Conservation (phyloP, 1,139 yeast genomes). For the Scheffersomyces stambukii region DNA sequence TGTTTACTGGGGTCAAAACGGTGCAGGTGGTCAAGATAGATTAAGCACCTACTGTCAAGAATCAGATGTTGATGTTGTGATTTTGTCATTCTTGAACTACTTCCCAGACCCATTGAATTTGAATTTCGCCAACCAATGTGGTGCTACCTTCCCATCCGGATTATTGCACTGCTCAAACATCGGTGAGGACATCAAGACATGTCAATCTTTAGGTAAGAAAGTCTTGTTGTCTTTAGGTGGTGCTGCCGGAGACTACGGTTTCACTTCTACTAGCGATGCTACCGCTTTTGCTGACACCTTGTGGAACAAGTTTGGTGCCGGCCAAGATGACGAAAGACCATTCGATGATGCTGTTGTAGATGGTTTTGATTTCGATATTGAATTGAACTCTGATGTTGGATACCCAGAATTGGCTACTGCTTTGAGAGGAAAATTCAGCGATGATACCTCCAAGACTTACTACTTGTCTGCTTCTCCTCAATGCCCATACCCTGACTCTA, state of each 20-base stretch:
- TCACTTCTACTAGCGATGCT: conserved; percentile 56
- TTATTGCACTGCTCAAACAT: conserved; percentile 57
- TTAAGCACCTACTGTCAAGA: conserved; percentile 66
- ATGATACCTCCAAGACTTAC: conserved; percentile 54
- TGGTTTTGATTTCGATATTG: conserved; percentile 43
- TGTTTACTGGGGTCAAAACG: conserved; percentile 83
- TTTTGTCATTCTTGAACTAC: conserved; percentile 64
- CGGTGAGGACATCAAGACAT: conserved; percentile 68
- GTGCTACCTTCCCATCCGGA: conserved; percentile 51
- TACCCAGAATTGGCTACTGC: conserved; percentile 57
- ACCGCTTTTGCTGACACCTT: conserved; percentile 62
- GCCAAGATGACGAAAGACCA: conserved; percentile 59
- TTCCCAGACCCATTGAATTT: conserved; percentile 50
- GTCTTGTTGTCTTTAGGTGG: conserved; percentile 87
- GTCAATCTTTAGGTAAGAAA: conserved; percentile 76
- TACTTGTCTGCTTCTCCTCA: conserved; percentile 92
- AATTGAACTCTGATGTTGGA: conserved; percentile 48
- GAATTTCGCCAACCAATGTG: conserved; percentile 70
- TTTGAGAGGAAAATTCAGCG: conserved; percentile 55
- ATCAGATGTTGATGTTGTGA: conserved; percentile 63
- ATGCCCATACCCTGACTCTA: conserved; percentile 87
- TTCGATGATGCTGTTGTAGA: conserved; percentile 51
- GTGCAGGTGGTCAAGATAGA: conserved; percentile 62
- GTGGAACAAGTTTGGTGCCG: conserved; percentile 85
- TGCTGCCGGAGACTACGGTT: conserved; percentile 75